phyloP scores from a whole-genome alignment of 441 rosid species.

The Viola pubescens region DNA sequence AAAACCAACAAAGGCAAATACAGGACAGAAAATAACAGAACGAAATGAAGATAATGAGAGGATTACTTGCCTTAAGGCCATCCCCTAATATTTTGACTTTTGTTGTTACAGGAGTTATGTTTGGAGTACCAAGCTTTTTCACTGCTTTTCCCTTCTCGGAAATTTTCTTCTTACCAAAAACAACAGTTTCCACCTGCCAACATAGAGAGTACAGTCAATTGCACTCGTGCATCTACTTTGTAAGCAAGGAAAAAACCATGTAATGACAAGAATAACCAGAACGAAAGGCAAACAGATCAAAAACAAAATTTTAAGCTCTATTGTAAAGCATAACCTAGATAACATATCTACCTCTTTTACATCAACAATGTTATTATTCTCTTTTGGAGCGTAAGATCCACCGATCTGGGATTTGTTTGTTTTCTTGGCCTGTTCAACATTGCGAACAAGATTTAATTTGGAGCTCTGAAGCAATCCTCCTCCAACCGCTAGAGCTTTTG shows the following conservation, averaged over 20 bases:
- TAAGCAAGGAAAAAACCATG: neutral
- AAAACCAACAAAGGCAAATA: neutral
- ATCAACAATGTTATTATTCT: conserved; percentile 37
- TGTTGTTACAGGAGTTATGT: conserved; percentile 29
- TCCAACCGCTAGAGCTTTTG: conserved; percentile 37
- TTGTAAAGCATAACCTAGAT: neutral
- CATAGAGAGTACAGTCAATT: conserved; percentile 18
- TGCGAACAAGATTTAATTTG: conserved; percentile 43
- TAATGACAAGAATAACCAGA: conserved; percentile 1
- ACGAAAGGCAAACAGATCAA: neutral
- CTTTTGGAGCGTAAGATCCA: conserved; percentile 37
- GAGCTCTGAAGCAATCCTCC: conserved; percentile 34
- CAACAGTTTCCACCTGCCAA: conserved; percentile 53
- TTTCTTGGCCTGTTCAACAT: conserved; percentile 47
- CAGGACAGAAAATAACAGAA: neutral
- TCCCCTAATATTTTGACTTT: conserved; percentile 85
- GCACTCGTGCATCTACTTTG: conserved; percentile 4
- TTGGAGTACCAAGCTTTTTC: conserved; percentile 37
- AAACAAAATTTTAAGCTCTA: no score
- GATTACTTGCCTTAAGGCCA: conserved; percentile 55
- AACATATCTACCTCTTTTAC: conserved; percentile 44
- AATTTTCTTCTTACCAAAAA: conserved; percentile 34
- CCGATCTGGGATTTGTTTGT: conserved; percentile 37
- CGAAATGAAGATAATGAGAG: neutral
- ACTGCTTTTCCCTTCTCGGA: conserved; percentile 47